Conservation (phyloP, 148 eudicot genomes). For the Diospyros kaki region DNA sequence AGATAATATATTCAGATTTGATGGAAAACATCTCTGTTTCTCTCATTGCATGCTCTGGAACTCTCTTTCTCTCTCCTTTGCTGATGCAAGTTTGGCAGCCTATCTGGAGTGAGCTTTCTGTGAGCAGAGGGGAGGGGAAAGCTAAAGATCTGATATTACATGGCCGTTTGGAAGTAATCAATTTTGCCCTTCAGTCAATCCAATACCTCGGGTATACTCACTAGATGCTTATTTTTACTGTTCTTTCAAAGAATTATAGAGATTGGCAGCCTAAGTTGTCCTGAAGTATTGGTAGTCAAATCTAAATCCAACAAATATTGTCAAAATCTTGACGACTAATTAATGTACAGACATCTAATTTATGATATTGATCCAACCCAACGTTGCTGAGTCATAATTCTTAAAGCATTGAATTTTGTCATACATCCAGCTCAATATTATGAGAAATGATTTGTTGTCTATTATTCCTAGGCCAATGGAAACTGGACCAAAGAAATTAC, state of each 20-base stretch:
- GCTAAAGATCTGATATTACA: slow-evolving; percentile 38
- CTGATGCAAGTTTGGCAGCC: slow-evolving; percentile 77
- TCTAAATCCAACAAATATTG: not conserved
- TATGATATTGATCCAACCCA: not conserved
- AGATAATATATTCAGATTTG: slow-evolving; percentile 59
- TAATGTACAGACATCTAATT: not conserved
- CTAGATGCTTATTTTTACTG: not conserved
- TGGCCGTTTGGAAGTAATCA: slow-evolving; percentile 72
- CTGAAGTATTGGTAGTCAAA: not conserved
- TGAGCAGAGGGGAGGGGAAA: slow-evolving; percentile 30
- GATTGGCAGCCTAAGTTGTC: not conserved
- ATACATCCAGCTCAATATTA: no score
- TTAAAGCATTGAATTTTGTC: no score
- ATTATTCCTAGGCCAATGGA: not conserved
- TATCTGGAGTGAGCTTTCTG: slow-evolving; percentile 47
- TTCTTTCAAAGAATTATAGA: not conserved
- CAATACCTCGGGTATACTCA: slow-evolving; percentile 74
- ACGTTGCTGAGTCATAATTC: not conserved
- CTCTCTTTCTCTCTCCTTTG: slow-evolving; percentile 59
- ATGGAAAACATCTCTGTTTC: slow-evolving; percentile 59
- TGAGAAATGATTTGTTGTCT: not conserved
- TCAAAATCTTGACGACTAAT: not conserved
- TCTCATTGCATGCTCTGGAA: slow-evolving; percentile 54
- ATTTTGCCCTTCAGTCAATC: slow-evolving; percentile 70
- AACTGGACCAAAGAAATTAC: not conserved